Base-by-base conservation (phyloP, 495 filamentous ascomycete species). In the Apodospora peruviana region DNA sequence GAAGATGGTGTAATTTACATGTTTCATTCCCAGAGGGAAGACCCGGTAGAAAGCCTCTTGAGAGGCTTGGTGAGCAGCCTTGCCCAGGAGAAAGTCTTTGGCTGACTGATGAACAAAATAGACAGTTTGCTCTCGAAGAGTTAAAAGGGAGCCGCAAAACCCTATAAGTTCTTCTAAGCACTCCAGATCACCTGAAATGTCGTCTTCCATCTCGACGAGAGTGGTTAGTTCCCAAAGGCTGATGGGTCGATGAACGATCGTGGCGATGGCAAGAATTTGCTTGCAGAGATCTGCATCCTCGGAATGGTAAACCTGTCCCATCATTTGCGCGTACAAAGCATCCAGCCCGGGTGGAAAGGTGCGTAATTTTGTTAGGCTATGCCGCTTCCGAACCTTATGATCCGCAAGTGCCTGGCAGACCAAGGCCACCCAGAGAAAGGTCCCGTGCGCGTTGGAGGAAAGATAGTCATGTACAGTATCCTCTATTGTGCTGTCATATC, bases 71-170 rank as follows among this genome's bases (percentile, higher is more conserved):
- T 45, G 27, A 7, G 27, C 27, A 24, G 42, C 42, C 12, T 45
- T 34, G 3, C 23, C 42, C 42, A 1, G 42, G 11, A 45, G 17
- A 37, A 36, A 70, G 25, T 70, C 67, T 25, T 68, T 64, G 17
- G 55, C 68, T 12, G 68, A 73, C 49, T 69, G 65, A 47, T 73
- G 63, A 7, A 71, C 57, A 14, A 69, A 54, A 40, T 50, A 45
- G 29, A 73, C 51, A 25, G 21, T 50, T 11, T 52, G 22, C 27
- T 63, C 48, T 20, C 55, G 61, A 14, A 67, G 23, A 2, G 45
- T 35, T 14, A 45, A 22, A 22, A 45, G 36, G 4, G 43, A 45
- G 29, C 43, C 43, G 43, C 43, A 45, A 21, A 37, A 1, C 25
- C 7, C 12, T 1, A 45, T 37, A 21, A 45, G 5, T 22, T 45